phyloP scores from a whole-genome alignment of 2,329 filamentous ascomycete genomes.

The Cladosporium sp. region DNA sequence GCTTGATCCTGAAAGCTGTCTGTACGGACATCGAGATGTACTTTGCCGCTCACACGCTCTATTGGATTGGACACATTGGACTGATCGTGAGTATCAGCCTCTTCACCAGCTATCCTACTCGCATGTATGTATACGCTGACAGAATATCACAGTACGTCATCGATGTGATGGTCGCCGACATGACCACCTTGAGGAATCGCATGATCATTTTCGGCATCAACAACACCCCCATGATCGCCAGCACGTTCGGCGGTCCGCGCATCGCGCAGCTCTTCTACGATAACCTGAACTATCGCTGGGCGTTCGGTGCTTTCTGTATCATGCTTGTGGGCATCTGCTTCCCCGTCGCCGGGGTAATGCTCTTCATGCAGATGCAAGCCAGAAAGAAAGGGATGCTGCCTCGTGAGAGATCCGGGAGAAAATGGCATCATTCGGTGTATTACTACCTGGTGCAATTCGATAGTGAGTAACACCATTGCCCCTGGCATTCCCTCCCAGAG shows the following conservation, averaged over 20 bases:
- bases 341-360: conserved; percentile 61
- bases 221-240: conserved; percentile 65
- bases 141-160: conserved; percentile 55
- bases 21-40: conserved; percentile 62
- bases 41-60: conserved; percentile 65
- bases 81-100: conserved; percentile 21
- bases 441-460: conserved; percentile 66
- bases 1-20: conserved; percentile 66
- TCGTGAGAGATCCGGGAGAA: conserved; percentile 48
- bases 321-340: conserved; percentile 61
- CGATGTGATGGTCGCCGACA: conserved; percentile 67
- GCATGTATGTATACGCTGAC: neutral
- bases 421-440: conserved; percentile 46
- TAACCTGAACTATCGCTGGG: conserved; percentile 62
- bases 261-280: conserved; percentile 25
- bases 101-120: neutral
- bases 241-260: conserved; percentile 60
- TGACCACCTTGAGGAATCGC: conserved; percentile 64
- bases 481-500: neutral
- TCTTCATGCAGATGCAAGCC: conserved; percentile 62
- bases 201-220: conserved; percentile 64
- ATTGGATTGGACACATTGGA: conserved; percentile 55
- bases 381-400: conserved; percentile 53
- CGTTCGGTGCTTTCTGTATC: conserved; percentile 66
- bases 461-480: conserved; percentile 32